Base-by-base conservation (phyloP, 2,329 filamentous ascomycete genomes). In the Chaetomiaceae sp. region DNA sequence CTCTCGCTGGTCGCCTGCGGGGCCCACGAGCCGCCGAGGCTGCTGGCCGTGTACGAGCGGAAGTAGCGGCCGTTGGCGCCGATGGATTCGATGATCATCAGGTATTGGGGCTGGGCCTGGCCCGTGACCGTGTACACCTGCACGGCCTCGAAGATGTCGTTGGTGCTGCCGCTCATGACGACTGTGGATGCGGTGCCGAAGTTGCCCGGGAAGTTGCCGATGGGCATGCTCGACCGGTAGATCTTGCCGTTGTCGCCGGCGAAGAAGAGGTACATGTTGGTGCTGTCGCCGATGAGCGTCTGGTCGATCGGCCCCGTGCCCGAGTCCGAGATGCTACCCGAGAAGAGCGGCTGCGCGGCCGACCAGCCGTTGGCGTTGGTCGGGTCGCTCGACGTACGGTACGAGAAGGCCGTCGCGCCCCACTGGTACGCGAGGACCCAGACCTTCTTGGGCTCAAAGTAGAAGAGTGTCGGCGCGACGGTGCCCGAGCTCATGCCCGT, bases 211-310 rank as follows among this genome's bases (percentile, higher is more conserved):
- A 86, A 86, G 54, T 78, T 75, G 42, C 65, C 73, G 20, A 84
- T 76, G 34, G 82, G 72, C 79, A 84, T 85, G 62, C 73, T 78
- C 41, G 81, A 62, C 1, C 82, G 74, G 67, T 86, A 86, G 61
- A 86, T 81, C 40, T 75, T 76, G 64, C 82, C 83, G 56, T 86
- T 83, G 66, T 86, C 83, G 6, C 81, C 82, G 0, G 74, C 73
- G 58, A 85, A 86, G 75, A 86, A 86, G 3, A 86, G 69, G 59
- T 85, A 85, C 79, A 85, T 84, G 66, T 77, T 76, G 8, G 62
- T 65, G 61, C 66, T 66, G 64, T 86, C 83, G 31, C 78, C 80
- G 55, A 86, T 85, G 49, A 85, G 57, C 0, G 81, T 79, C 66
- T 83, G 81, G 64, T 86, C 82, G 55, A 86, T 85, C 8, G 70